Evolutionary conservation across 352 stramenopile genomes (phyloP).

Genomic region (Pythium chondricola): DNA sequence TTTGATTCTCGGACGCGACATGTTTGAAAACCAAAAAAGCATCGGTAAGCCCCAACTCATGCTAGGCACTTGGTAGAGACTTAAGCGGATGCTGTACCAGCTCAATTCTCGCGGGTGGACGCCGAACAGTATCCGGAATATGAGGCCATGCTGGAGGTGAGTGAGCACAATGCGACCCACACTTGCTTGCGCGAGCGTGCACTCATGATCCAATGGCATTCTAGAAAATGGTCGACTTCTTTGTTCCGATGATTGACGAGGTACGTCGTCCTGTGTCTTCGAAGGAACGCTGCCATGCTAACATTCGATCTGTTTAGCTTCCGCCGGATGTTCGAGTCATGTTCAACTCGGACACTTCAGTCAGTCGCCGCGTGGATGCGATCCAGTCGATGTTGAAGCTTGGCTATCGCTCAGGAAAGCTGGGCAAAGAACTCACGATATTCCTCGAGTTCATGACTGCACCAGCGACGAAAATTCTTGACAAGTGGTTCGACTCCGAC

Average conservation of each 20-base stretch:
- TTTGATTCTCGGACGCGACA: conserved; percentile 76
- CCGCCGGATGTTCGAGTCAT: conserved; percentile 66
- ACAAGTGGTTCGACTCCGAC: conserved; percentile 89
- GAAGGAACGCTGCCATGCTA: not conserved
- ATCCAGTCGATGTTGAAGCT: conserved; percentile 60
- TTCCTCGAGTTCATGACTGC: conserved; percentile 88
- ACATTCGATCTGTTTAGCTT: no score
- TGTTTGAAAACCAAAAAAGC: conserved; percentile 64
- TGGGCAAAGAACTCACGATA: conserved; percentile 67
- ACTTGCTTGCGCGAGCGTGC: no score
- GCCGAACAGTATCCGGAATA: conserved; percentile 80
- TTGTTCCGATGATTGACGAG: conserved; percentile 77
- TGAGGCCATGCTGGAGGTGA: conserved; percentile 70
- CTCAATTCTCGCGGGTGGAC: conserved; percentile 78
- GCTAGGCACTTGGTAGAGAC: not conserved
- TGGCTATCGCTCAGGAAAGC: conserved; percentile 52
- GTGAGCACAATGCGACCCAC: conserved; percentile 1
- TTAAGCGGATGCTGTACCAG: conserved; percentile 14
- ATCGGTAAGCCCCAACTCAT: conserved; percentile 34
- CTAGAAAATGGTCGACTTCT: conserved; percentile 76
- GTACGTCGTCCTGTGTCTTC: conserved; percentile 14
- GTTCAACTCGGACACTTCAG: conserved; percentile 38
- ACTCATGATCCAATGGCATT: no score
- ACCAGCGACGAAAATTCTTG: conserved; percentile 79
- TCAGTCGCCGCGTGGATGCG: conserved; percentile 62